Percentiles rank a stretch among this genome's conserved stretches.
phyloP scores from a whole-genome alignment of 2,329 filamentous ascomycete species.

The Blumeriella jaapii region DNA sequence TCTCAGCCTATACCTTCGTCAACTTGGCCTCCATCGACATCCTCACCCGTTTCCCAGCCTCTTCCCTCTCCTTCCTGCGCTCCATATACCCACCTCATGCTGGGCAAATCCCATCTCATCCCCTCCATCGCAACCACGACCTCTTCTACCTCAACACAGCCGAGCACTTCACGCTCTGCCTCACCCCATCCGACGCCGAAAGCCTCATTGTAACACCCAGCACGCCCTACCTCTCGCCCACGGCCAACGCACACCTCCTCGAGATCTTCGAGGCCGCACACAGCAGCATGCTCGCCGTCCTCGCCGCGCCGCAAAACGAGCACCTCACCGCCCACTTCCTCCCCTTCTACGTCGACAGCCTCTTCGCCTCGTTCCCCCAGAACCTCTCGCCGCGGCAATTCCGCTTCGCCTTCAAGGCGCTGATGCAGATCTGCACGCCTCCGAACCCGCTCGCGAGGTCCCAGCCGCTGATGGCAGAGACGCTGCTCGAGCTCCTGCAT shows the following conservation, averaged over 20 bases:
- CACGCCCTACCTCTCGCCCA: constrained; percentile 48
- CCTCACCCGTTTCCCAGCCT: constrained; percentile 46
- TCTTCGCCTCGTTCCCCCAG: constrained; percentile 55
- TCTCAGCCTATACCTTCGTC: constrained; percentile 60
- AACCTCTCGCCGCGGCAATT: constrained; percentile 59
- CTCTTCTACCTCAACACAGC: constrained; percentile 64
- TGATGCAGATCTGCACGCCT: constrained; percentile 53
- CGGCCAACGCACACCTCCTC: constrained; percentile 34
- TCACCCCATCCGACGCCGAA: constrained; percentile 45
- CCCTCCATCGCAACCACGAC: constrained; percentile 53
- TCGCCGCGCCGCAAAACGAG: constrained; percentile 53
- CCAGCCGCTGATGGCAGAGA: constrained; percentile 52
- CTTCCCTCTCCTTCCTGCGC: constrained; percentile 46
- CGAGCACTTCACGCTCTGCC: constrained; percentile 53
- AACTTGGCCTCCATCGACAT: constrained; percentile 59
- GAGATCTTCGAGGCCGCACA: constrained; percentile 64
- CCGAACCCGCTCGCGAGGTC: constrained; percentile 48
- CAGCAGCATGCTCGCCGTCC: constrained; percentile 55
- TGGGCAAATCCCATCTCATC: constrained; percentile 49
- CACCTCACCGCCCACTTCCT: constrained; percentile 48
- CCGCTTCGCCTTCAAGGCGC: constrained; percentile 56
- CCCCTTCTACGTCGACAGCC: constrained; percentile 55
- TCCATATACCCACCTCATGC: constrained; percentile 22
- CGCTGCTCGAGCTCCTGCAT: constrained; percentile 52
- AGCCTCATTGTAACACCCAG: constrained; percentile 49